Evolutionary conservation across 108 stramenopile species (phyloP).

Genomic region (Discostella pseudostelligera): DNA sequence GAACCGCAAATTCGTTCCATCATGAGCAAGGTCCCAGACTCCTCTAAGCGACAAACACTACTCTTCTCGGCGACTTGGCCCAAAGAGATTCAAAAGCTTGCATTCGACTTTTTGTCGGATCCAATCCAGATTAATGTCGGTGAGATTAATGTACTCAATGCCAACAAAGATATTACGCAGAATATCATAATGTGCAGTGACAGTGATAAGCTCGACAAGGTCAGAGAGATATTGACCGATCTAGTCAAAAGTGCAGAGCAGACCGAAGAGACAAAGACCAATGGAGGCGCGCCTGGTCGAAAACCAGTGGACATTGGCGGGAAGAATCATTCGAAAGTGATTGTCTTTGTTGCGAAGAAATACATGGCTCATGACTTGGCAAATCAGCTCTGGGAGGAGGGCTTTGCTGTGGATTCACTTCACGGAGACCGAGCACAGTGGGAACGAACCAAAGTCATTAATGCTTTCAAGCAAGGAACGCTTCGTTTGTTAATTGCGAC

Average conservation of each 20-base stretch:
- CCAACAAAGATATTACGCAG: constrained; percentile 94
- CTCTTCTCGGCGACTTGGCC: constrained; percentile 99
- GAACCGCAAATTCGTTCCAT: constrained; percentile 99
- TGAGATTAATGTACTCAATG: constrained; percentile 84
- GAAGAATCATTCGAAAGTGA: constrained; percentile 81
- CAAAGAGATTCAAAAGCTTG: constrained; percentile 94
- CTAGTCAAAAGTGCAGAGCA: constrained; percentile 60
- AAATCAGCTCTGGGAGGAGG: constrained; percentile 88
- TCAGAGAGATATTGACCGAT: constrained; percentile 89
- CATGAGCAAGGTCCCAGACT: constrained; percentile 76
- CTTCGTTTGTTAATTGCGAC: constrained; percentile 95
- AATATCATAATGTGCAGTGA: constrained; percentile 89
- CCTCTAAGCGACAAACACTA: constrained; percentile 84
- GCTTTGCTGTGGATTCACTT: constrained; percentile 91
- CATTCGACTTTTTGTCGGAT: constrained; percentile 92
- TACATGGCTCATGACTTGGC: constrained; percentile 84
- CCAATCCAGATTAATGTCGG: constrained; percentile 97
- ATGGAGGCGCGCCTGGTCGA: constrained; percentile 12
- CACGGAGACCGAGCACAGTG: constrained; percentile 97
- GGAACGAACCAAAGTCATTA: constrained; percentile 94
- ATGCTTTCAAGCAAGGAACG: constrained; percentile 89
- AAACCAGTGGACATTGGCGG: constrained; percentile 56
- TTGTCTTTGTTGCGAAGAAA: constrained; percentile 91
- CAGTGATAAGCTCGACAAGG: constrained; percentile 88
- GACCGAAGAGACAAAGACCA: constrained; percentile 37